Evolutionary conservation across 495 filamentous ascomycete species (phyloP), one percentile per base, ranked within the genome.

Genomic region (Jackrogersella minutella): DNA sequence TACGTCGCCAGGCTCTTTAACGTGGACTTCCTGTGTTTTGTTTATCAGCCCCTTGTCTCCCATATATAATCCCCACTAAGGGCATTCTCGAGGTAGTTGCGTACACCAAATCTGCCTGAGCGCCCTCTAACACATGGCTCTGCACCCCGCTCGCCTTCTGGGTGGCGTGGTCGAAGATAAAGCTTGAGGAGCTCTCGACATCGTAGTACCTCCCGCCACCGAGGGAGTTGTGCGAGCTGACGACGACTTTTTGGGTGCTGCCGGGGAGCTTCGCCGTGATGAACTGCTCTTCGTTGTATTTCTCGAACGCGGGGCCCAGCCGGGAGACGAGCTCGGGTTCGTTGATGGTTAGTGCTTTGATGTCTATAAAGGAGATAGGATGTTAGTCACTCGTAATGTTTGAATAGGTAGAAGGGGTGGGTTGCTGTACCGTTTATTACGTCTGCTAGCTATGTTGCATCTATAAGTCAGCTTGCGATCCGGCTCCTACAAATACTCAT

Each of bases 261-360:
- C 92, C 92, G 4, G 95, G 95, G 11, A 98, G 86, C 81, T 96
- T 97, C 52, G 91, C 88, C 7, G 91, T 91, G 26, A 87, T 78
- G 74, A 97, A 89, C 76, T 99, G 96, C 77, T 92, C 89, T 76
- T 97, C 93, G 72, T 97, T 98, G 85, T 99, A 97, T 76, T 89
- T 91, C 78, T 93, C 84, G 78, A 97, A 95, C 0, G 95, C 93
- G 2, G 93, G 91, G 3, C 79, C 82, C 9, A 97, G 88, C 36
- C 90, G 87, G 53, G 84, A 75, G 24, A 93, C 77, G 37, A 94
- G 77, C 46, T 83, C 81, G 8, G 87, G 86, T 22, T 86, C 88
- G 68, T 93, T 88, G 74, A 84, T 79, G 14, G 90, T 93, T 36
- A 99, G 82, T 47, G 86, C 78, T 76, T 97, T 97, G 81, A 99